phyloP scores from a whole-genome alignment of 768 basidiomycete species.

The Mycena albidolilacea region DNA sequence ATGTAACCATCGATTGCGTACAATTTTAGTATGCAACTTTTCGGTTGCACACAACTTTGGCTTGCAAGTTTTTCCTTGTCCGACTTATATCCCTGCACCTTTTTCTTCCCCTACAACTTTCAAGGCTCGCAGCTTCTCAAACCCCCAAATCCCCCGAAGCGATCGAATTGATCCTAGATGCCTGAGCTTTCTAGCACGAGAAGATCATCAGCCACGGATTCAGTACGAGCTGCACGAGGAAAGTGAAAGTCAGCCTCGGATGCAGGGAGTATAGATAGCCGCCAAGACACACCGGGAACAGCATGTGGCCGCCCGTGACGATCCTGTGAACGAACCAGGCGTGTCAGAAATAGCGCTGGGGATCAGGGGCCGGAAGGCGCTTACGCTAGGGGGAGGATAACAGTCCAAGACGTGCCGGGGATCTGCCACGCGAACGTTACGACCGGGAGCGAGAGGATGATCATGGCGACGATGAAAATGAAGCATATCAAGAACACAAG shows the following conservation, averaged over 20 bases:
- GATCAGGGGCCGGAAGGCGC: too few species aligned
- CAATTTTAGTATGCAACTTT: too few species aligned
- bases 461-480: conserved; percentile 65
- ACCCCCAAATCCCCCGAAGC: too few species aligned
- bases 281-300: conserved; percentile 75
- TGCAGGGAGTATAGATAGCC: too few species aligned
- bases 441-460: conserved; percentile 66
- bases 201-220: conserved; percentile 95
- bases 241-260: not conserved
- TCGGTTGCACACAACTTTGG: too few species aligned
- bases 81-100: too few species aligned
- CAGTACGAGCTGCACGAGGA: conserved; percentile 73
- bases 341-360: too few species aligned
- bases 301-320: conserved; percentile 74
- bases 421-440: conserved; percentile 79
- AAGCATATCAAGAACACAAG: conserved; percentile 72
- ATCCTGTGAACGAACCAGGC: conserved; percentile 44
- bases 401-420: conserved; percentile 76
- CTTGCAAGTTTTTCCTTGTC: too few species aligned
- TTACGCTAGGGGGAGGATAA: conserved; percentile 77
- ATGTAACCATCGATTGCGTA: too few species aligned
- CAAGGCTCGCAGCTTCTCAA: too few species aligned
- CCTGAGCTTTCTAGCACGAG: conserved; percentile 56
- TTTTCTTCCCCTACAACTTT: too few species aligned
- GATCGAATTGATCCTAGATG: too few species aligned